These are phyloP conservation scores for Phytopythium litorale DNA, from an alignment of 352 stramenopile genomes.

Conservation along the genomic window DNA sequence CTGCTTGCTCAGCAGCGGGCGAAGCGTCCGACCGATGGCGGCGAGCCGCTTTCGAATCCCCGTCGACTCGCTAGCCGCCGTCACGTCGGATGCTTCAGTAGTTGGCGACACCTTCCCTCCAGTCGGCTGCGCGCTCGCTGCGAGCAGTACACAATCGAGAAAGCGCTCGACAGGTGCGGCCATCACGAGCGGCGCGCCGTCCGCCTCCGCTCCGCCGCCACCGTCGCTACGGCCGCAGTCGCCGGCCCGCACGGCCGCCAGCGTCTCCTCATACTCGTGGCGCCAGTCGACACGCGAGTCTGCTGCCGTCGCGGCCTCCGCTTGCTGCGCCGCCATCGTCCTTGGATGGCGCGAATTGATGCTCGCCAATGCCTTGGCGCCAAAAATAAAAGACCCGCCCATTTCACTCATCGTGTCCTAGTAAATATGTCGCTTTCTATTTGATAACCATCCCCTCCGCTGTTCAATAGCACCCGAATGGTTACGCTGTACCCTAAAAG, in stretches of 20 bases:
- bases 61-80: not conserved
- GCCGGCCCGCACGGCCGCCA: not conserved
- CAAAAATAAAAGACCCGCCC: not conserved
- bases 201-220: not conserved
- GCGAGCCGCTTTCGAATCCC: not conserved
- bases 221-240: not conserved
- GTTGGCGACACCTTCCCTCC: not conserved
- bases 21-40: not conserved
- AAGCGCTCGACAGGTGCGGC: conserved; percentile 1
- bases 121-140: not conserved
- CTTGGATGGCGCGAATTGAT: not conserved
- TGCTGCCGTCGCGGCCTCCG: not conserved
- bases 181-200: not conserved
- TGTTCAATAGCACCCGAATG: not conserved
- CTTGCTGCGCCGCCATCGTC: not conserved
- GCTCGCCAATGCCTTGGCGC: not conserved
- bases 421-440: not conserved
- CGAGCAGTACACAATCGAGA: not conserved
- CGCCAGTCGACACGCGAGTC: conserved; percentile 20
- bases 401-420: not conserved
- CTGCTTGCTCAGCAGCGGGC: not conserved
- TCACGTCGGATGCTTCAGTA: no score
- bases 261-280: conserved; percentile 10
- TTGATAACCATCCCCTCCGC: not conserved
- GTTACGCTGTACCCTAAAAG: not conserved